Conservation (phyloP, 352 stramenopile species). For the Thalassiosira ordinaria region DNA sequence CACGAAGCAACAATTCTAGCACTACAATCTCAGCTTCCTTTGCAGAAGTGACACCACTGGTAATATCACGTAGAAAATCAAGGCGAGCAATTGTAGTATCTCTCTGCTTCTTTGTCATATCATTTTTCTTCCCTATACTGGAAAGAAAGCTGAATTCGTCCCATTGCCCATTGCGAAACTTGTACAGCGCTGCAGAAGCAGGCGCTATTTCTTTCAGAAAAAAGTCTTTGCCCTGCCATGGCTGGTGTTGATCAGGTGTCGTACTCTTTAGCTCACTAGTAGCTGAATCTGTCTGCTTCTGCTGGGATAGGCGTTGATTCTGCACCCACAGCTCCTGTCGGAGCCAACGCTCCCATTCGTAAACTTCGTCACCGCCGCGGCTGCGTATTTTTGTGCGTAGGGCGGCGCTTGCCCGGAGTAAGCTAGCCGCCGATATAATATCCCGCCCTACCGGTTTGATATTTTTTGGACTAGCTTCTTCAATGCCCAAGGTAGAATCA, state of each 20-base stretch:
- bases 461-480: not conserved
- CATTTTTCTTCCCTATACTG: slow-evolving; percentile 17
- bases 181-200: slow-evolving; percentile 41
- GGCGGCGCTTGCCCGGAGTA: slow-evolving; percentile 47
- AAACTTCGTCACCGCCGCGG: slow-evolving; percentile 53
- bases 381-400: slow-evolving; percentile 60
- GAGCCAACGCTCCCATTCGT: slow-evolving; percentile 59
- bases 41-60: slow-evolving; percentile 22
- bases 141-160: slow-evolving; percentile 53
- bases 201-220: slow-evolving; percentile 52
- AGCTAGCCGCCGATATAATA: slow-evolving; percentile 50
- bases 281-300: too few species aligned
- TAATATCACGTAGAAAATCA: slow-evolving; percentile 56
- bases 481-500: not conserved
- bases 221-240: slow-evolving; percentile 65
- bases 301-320: slow-evolving; percentile 17
- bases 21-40: slow-evolving; percentile 64
- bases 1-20: slow-evolving; percentile 55
- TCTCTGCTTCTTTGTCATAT: slow-evolving; percentile 27
- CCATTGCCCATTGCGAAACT: slow-evolving; percentile 48
- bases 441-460: slow-evolving; percentile 48
- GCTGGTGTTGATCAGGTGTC: too few species aligned
- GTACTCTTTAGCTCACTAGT: too few species aligned
- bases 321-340: slow-evolving; percentile 44
- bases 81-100: slow-evolving; percentile 36